Base-by-base conservation (phyloP, 148 eudicot genomes). In the Gaultheria prostrata region DNA sequence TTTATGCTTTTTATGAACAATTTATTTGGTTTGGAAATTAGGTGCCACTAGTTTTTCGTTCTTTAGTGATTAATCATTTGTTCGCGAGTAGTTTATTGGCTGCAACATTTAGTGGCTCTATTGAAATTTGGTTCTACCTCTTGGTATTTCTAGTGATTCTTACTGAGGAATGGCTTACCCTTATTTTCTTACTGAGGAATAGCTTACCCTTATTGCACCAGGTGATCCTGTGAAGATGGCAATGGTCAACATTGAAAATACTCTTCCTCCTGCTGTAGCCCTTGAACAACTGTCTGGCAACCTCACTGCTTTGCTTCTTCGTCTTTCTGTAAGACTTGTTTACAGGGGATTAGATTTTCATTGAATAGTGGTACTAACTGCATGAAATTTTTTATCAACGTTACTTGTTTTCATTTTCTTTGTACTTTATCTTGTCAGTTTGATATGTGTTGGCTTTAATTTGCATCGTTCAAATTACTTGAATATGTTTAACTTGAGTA, bases 171-270 rank as follows among this genome's bases (percentile, higher is more conserved):
- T 67, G 10, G 81, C 77, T 76, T 85, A 82, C 73, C 2, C 75
- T 61, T 45, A 21, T 85, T 77, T 81, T 77, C 57, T 73, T 32
- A 46, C 56, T 20, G 13, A 26, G 8, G 49, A 59, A 61, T 67
- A 18, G 81, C 77, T 76, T 85, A 82, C 73, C 2, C 75, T 61
- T 45, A 21, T 85, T 77, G 65, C 51, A 82, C 81, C 92, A 97
- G 99, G 99, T 80, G 95, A 97, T 73, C 97, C 98, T 20, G 20
- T 90, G 82, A 97, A 94, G 91, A 92, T 97, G 98, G 98, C 98
- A 10, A 87, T 87, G 88, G 95, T 71, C 49, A 82, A 86, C 77
- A 79, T 92, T 70, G 90, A 93, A 79, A 85, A 80, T 32, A 75
- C 85, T 50, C 89, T 87, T 80, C 90, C 95, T 80, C 93, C 89